Conservation (phyloP, 2,329 filamentous ascomycete species). For the Nothophoma quercina region DNA sequence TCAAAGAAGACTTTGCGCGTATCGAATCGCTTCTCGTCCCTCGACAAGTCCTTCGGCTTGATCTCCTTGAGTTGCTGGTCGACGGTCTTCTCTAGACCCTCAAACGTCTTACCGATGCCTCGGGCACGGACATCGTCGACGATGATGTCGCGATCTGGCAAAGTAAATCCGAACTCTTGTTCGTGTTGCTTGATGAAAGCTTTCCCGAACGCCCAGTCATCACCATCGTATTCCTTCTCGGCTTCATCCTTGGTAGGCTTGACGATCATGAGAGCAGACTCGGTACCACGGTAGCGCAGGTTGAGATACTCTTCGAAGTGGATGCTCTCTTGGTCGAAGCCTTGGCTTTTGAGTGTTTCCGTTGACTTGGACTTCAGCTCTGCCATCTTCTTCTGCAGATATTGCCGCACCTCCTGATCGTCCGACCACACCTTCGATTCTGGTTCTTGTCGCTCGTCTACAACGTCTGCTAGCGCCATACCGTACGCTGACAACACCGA, state of each 20-base stretch:
- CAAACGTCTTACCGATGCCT: conserved; percentile 88
- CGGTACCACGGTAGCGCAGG: conserved; percentile 89
- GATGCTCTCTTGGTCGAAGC: conserved; percentile 77
- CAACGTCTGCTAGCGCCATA: conserved; percentile 91
- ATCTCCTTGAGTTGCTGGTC: conserved; percentile 81
- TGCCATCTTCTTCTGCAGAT: conserved; percentile 76
- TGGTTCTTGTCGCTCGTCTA: conserved; percentile 87
- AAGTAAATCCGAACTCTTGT: conserved; percentile 91
- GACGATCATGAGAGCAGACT: conserved; percentile 89
- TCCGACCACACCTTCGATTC: conserved; percentile 69
- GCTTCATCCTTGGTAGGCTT: conserved; percentile 72
- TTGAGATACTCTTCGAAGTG: conserved; percentile 93
- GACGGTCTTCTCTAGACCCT: conserved; percentile 79
- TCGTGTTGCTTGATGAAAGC: conserved; percentile 88
- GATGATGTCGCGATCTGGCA: conserved; percentile 85
- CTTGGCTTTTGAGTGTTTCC: conserved; percentile 74
- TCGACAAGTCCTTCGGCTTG: conserved; percentile 63
- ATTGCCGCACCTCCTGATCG: conserved; percentile 63
- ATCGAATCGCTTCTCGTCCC: conserved; percentile 70
- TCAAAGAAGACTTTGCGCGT: conserved; percentile 82
- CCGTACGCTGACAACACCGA: conserved; percentile 90
- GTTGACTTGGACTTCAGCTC: conserved; percentile 80
- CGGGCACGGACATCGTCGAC: conserved; percentile 88
- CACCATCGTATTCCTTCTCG: conserved; percentile 65
- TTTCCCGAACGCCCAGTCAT: conserved; percentile 82